These are phyloP conservation scores for Hemileia vastatrix DNA, from an alignment of 1,284 basidiomycete species.

Conservation along the genomic window DNA sequence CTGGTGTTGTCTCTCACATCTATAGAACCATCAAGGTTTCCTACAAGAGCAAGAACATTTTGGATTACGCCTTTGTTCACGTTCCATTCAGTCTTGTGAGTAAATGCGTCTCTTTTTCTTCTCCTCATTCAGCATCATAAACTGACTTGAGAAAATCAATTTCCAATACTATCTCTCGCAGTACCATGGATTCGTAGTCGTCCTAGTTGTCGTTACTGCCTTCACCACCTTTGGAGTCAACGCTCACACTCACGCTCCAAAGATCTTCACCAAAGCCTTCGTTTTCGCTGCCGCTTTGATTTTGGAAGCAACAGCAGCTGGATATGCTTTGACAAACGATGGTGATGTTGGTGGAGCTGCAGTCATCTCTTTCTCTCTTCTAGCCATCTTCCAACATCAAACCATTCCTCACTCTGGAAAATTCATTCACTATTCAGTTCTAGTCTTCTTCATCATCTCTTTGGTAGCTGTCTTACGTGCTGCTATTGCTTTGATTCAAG, in stretches of 20 bases:
- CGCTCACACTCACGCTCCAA: conserved; percentile 32
- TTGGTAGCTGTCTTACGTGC: conserved; percentile 38
- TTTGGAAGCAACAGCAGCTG: conserved; percentile 39
- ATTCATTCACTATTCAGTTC: conserved; percentile 40
- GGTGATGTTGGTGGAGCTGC: conserved; percentile 39
- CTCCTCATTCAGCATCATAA: conserved; percentile 5
- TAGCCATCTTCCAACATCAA: conserved; percentile 42
- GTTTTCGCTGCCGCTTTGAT: conserved; percentile 39
- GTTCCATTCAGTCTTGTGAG: conserved; percentile 25
- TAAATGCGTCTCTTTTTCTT: conserved; percentile 27
- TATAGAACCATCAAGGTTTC: conserved; percentile 37
- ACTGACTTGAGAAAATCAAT: neutral
- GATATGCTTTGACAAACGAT: conserved; percentile 39
- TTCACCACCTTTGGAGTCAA: conserved; percentile 38
- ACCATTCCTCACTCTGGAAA: conserved; percentile 15
- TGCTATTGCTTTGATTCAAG: conserved; percentile 24
- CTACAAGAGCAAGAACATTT: conserved; percentile 29
- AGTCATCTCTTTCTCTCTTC: conserved; percentile 37
- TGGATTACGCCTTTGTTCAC: conserved; percentile 32
- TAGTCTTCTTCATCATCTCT: conserved; percentile 41
- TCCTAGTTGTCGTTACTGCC: conserved; percentile 37
- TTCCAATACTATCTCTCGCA: neutral
- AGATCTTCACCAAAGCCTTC: conserved; percentile 37
- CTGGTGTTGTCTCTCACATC: conserved; percentile 37
- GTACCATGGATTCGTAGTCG: conserved; percentile 41